A percentile compares a stretch with the other conserved stretches of the same genome.
Conservation (phyloP, 208 protist genomes). For the Porcisia hertigi region DNA sequence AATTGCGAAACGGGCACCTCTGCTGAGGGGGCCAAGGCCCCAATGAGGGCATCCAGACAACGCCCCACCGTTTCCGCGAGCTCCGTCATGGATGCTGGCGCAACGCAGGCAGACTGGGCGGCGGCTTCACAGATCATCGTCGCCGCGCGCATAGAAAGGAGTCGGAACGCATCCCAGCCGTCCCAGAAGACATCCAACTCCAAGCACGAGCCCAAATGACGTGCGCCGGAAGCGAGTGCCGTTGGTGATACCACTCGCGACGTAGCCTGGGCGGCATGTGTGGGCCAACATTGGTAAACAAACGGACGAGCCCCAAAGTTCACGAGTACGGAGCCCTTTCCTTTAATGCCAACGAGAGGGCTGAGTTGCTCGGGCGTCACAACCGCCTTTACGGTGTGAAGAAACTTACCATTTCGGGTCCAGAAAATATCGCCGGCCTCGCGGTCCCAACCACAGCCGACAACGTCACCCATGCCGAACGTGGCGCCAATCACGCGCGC, state of each 20-base stretch:
- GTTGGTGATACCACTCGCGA: conserved; percentile 8
- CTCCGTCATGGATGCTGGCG: conserved; percentile 24
- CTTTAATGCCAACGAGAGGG: conserved; percentile 82
- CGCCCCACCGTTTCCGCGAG: conserved; percentile 37
- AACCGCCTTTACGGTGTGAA: conserved; percentile 40
- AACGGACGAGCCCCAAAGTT: conserved; percentile 87
- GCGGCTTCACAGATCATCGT: conserved; percentile 37
- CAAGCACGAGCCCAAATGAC: neutral
- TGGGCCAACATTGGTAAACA: conserved; percentile 30
- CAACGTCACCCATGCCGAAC: conserved; percentile 78
- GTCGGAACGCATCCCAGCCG: conserved; percentile 79
- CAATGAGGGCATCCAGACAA: conserved; percentile 36
- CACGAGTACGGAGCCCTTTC: conserved; percentile 65
- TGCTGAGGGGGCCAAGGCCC: conserved; percentile 20
- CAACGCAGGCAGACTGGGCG: conserved; percentile 4
- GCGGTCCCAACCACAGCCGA: conserved; percentile 86
- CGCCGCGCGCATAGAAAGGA: conserved; percentile 74
- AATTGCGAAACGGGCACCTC: conserved; percentile 18
- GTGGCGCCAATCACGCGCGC: conserved; percentile 54
- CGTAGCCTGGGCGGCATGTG: neutral
- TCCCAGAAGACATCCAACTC: conserved; percentile 22
- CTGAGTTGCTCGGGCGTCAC: conserved; percentile 30
- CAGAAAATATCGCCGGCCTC: conserved; percentile 70
- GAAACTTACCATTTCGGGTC: conserved; percentile 80
- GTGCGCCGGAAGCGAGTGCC: neutral